Base-by-base conservation (phyloP, 768 basidiomycete species). In the Xerocomellus dryophilus region DNA sequence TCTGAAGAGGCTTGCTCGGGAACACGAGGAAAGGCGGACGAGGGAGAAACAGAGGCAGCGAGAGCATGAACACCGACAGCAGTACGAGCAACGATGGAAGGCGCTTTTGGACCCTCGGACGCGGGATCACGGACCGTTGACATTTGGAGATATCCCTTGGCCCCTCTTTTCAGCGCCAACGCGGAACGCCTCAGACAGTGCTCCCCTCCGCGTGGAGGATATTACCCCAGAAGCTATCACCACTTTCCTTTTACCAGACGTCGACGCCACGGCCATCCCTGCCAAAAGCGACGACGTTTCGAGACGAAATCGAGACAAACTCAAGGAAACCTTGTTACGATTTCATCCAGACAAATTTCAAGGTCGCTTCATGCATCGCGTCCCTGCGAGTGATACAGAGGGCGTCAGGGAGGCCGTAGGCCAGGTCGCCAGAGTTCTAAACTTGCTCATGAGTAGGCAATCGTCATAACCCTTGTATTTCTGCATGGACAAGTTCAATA, bases 281-380 rank as follows among this genome's bases (percentile, higher is more conserved):
- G 49, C 58, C 41, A 43, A 47, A 18, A 47, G 58, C 20, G 64
- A 55, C 45, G 73, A 71, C 18, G 54, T 54, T 20, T 65, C 67
- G 32, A 80, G 75, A 67, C 81, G 77, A 64, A 75, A 73, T 32
- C 84, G 80, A 64, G 85, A 88, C 18, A 83, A 77, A 57, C 62
- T 89, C 42, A 74, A 84, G 60, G 87, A 88, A 69, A 78, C 85
- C 0, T 76, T 88, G 61, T 67, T 89, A 23, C 83, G 87, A 18
- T 90, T 86, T 66, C 88, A 90, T 64, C 88, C 88, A 2, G 88
- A 90, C 68, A 90, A 90, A 66, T 90, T 90, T 50, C 86, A 90
- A 65, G 86, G 88, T 18, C 77, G 88, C 32, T 71, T 90, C 44
- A 81, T 88, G 78, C 65, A 66, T 45, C 73, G 75, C 5, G 74